phyloP scores from a whole-genome alignment of 2,329 filamentous ascomycete genomes.

The Fusarium agapanthi region DNA sequence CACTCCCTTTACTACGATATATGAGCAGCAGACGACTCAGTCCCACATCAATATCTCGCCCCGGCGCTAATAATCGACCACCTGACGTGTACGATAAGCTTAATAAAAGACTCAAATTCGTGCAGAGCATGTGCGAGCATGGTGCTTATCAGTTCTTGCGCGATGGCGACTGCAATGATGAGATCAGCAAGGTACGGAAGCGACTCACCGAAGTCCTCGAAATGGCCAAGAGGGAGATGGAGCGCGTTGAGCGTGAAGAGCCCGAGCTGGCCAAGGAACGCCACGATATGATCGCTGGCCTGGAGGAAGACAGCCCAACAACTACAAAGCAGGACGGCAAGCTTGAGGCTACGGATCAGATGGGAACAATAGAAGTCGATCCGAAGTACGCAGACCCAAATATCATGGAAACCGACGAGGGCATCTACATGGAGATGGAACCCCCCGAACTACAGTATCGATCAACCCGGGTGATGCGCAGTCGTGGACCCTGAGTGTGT shows the following conservation, averaged over 20 bases:
- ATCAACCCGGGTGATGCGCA: constrained; percentile 53
- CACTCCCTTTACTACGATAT: constrained; percentile 52
- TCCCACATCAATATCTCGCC: too few relatives aligned
- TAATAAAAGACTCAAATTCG: constrained; percentile 81
- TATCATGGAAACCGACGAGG: constrained; percentile 53
- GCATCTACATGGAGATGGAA: constrained; percentile 50
- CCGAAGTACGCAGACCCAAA: too few relatives aligned
- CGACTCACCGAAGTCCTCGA: constrained; percentile 71
- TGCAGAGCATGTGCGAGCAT: constrained; percentile 83
- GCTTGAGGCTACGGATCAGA: too few relatives aligned
- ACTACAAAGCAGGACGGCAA: too few relatives aligned
- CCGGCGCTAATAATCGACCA: too few relatives aligned
- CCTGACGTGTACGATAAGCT: constrained; percentile 76
- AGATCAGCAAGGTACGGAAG: constrained; percentile 74
- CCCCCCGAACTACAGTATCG: constrained; percentile 53
- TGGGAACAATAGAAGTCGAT: too few relatives aligned
- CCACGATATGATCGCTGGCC: too few relatives aligned
- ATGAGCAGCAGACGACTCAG: constrained; percentile 50
- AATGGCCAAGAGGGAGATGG: constrained; percentile 68
- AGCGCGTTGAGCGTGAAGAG: constrained; percentile 63
- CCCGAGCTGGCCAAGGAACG: constrained; percentile 54
- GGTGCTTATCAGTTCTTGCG: constrained; percentile 90
- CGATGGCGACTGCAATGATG: constrained; percentile 82
- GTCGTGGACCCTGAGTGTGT: constrained; percentile 27
- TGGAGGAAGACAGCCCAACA: too few relatives aligned